Conservation (phyloP, 768 basidiomycete species). For the Auricularia auricula-judae region DNA sequence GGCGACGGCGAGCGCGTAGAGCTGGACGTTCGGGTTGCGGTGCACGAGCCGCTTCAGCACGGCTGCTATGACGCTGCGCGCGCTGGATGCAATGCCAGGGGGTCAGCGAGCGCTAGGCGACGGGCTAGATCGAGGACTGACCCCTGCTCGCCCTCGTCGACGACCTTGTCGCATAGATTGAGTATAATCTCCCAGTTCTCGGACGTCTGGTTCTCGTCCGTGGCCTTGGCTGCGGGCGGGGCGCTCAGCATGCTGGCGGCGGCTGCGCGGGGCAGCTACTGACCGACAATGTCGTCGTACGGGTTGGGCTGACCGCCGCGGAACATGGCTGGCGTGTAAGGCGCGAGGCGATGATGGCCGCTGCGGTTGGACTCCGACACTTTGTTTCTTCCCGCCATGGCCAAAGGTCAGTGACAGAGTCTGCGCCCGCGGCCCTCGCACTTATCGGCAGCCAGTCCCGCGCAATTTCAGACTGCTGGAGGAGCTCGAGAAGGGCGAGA, state of each 20-base stretch:
- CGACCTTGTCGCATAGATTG: constrained; percentile 93
- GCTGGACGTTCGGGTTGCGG: constrained; percentile 92
- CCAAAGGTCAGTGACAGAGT: constrained; percentile 17
- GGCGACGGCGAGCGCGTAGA: constrained; percentile 79
- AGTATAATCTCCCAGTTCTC: constrained; percentile 96
- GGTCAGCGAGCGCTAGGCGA: constrained; percentile 1
- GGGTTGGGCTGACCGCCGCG: constrained; percentile 54
- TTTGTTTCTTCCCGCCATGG: constrained; percentile 15
- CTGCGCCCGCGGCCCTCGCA: background rate
- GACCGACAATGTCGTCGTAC: constrained; percentile 89
- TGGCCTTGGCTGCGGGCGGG: constrained; percentile 64
- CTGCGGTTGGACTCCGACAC: background rate
- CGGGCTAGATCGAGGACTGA: constrained; percentile 23
- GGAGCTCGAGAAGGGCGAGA: constrained; percentile 99
- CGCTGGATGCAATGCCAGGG: constrained; percentile 34
- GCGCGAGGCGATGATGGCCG: constrained; percentile 3
- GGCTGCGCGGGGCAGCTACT: constrained; percentile 21
- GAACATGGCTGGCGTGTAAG: constrained; percentile 42
- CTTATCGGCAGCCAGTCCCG: constrained; percentile 48
- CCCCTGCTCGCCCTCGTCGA: constrained; percentile 82
- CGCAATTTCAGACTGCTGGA: constrained; percentile 94
- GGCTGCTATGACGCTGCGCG: constrained; percentile 74
- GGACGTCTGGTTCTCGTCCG: constrained; percentile 90
- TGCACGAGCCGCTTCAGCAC: constrained; percentile 86
- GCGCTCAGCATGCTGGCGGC: constrained; percentile 1